Percentiles rank a stretch among this genome's conserved stretches.
Evolutionary conservation across 2,329 filamentous ascomycete genomes (phyloP).

Genomic region (Beauveria caledonica): DNA sequence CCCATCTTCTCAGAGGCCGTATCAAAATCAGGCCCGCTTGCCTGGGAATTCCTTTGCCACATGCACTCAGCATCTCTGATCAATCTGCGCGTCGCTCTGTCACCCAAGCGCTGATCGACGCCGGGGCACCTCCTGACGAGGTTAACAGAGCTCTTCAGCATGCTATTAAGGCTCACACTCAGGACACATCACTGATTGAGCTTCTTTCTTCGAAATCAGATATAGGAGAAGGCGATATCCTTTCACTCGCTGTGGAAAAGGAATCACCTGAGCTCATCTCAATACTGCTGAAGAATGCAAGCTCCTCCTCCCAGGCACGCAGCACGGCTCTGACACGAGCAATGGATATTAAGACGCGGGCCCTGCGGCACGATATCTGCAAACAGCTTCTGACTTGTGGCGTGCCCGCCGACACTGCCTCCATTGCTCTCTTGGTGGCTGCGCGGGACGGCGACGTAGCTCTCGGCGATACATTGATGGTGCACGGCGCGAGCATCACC

Average conservation of each 20-base stretch:
- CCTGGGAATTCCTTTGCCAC: constrained; percentile 41
- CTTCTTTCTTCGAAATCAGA: constrained; percentile 39
- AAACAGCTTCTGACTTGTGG: constrained; percentile 37
- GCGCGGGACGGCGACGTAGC: constrained; percentile 44
- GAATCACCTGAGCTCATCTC: constrained; percentile 37
- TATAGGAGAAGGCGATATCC: constrained; percentile 40
- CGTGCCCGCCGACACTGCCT: constrained; percentile 36
- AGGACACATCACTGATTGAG: constrained; percentile 41
- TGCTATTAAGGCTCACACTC: constrained; percentile 37
- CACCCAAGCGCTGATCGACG: constrained; percentile 40
- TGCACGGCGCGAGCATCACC: constrained; percentile 43
- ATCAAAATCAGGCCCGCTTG: constrained; percentile 32
- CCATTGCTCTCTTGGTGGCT: constrained; percentile 41
- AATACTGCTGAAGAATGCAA: constrained; percentile 31
- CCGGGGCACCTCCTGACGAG: constrained; percentile 39
- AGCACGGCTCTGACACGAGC: constrained; percentile 36
- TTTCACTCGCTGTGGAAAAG: constrained; percentile 37
- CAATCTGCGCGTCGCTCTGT: constrained; percentile 43
- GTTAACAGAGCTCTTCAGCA: constrained; percentile 44
- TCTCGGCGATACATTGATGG: constrained; percentile 42
- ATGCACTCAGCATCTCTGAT: constrained; percentile 43
- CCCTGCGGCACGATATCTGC: constrained; percentile 35
- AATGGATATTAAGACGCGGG: constrained; percentile 32
- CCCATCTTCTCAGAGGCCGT: constrained; percentile 37
- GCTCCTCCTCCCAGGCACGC: constrained; percentile 29